phyloP scores from a whole-genome alignment of 2,329 filamentous ascomycete species.

The Apiospora malaysiana region DNA sequence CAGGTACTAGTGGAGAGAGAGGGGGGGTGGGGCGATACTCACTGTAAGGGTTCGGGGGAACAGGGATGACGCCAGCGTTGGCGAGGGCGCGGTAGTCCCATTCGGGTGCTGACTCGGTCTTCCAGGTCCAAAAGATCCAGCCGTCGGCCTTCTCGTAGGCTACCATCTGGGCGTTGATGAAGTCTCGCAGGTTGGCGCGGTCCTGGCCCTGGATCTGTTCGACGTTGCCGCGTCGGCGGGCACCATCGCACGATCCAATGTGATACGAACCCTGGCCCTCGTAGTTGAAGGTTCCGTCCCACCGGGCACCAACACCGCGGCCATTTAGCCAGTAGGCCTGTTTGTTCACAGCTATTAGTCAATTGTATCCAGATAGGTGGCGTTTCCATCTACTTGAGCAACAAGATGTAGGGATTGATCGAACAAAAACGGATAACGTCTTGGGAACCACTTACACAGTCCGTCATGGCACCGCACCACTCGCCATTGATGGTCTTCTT shows the following conservation, averaged over 20 bases:
- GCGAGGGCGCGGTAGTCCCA: conserved; percentile 68
- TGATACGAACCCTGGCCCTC: conserved; percentile 47
- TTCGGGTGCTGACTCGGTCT: conserved; percentile 73
- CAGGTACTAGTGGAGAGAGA: no score
- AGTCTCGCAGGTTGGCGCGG: conserved; percentile 71
- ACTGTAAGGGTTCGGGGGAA: conserved; percentile 24
- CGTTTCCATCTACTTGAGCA: background rate
- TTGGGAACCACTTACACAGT: conserved; percentile 48
- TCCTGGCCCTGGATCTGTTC: conserved; percentile 55
- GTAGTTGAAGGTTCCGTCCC: conserved; percentile 68
- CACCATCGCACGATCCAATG: conserved; percentile 60
- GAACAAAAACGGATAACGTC: no score
- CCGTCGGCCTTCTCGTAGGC: conserved; percentile 76
- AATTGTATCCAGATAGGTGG: background rate
- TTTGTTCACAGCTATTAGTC: background rate
- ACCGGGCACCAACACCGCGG: conserved; percentile 71
- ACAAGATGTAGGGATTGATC: background rate
- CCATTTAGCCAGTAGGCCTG: conserved; percentile 63
- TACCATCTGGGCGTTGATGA: conserved; percentile 78
- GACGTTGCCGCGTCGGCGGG: conserved; percentile 24
- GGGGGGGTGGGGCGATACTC: background rate
- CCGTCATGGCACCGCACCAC: conserved; percentile 79
- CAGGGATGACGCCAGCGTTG: conserved; percentile 28
- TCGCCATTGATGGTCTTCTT: conserved; percentile 78
- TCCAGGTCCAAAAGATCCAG: conserved; percentile 87